Evolutionary conservation across 148 eudicot species (phyloP), one percentile per base, ranked within the genome.

Genomic region (Rhododendron molle): DNA sequence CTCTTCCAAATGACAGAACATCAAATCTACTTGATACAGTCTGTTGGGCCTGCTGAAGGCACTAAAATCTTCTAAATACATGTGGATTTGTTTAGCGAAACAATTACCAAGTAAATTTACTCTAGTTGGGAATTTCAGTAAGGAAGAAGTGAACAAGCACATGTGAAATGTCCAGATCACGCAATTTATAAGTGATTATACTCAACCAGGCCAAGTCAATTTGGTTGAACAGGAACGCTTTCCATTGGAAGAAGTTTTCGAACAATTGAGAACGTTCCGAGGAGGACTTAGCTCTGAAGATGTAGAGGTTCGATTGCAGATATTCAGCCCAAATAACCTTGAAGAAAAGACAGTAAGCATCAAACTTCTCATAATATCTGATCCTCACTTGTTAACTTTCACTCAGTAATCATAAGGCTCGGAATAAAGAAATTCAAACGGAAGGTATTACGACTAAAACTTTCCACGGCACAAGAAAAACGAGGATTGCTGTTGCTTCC

Each of bases 251-350:
- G 89, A 93, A 86, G 95, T 94, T 52, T 93, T 94, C 76, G 89
- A 90, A 78, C 89, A 89, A 88, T 87, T 94, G 81, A 91, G 84
- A 87, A 89, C 94, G 54, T 88, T 95, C 62, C 81, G 72, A 46
- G 77, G 82, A 78, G 96, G 96, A 52, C 94, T 94, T 86, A 77
- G 92, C 81, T 81, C 87, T 83, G 87, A 86, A 86, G 94, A 94
- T 88, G 96, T 92, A 88, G 92, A 89, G 80, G 85, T 72, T 30
- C 90, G 95, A 38, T 84, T 92, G 93, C 84, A 69, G 18, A 90
- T 94, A 80, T 93, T 94, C 86, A 95, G 96, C 62, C 92, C 89
- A 81, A 93, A 94, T 89, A 94, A 91, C 86, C 94, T 94, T 87
- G 95, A 91, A 89, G 96, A 93, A 81, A 93, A 93, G 82, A 86